phyloP scores from a whole-genome alignment of 2,329 filamentous ascomycete genomes.

The Polytolypa hystricis region DNA sequence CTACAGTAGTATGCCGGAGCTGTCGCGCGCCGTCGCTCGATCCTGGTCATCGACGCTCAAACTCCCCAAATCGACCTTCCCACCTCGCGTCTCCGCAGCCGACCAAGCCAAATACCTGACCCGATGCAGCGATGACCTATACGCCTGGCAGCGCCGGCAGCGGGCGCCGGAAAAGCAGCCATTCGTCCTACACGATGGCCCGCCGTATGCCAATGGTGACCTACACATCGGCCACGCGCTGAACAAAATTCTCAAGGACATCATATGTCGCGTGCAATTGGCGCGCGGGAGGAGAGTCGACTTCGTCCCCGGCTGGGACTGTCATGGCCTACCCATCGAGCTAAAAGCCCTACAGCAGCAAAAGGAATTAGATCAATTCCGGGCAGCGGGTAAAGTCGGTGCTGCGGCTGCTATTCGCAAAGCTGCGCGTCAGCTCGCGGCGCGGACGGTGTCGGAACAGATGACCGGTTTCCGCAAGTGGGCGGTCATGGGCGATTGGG shows the following conservation, averaged over 20 bases:
- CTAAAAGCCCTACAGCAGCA: conserved; percentile 72
- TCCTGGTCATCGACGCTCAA: conserved; percentile 61
- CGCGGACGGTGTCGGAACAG: conserved; percentile 46
- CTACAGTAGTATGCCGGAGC: conserved; percentile 12
- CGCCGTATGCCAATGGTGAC: conserved; percentile 87
- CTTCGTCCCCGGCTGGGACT: conserved; percentile 94
- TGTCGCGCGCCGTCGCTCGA: conserved; percentile 12
- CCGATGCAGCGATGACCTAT: conserved; percentile 76
- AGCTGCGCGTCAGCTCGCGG: conserved; percentile 45
- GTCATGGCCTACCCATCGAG: conserved; percentile 93
- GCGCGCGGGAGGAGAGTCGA: conserved; percentile 63
- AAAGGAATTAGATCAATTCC: conserved; percentile 30
- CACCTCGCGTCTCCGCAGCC: conserved; percentile 35
- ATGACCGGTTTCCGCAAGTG: conserved; percentile 49
- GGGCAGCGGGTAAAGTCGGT: conserved; percentile 17
- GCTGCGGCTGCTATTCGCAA: conserved; percentile 40
- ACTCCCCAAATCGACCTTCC: conserved; percentile 64
- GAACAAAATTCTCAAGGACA: conserved; percentile 95
- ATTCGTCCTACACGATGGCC: conserved; percentile 88
- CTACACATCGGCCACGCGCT: conserved; percentile 89
- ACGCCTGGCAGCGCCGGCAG: conserved; percentile 64
- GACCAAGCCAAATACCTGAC: conserved; percentile 51
- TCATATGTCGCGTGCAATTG: conserved; percentile 72
- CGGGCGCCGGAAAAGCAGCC: conserved; percentile 41
- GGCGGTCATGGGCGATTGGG: conserved; percentile 56